phyloP scores from a whole-genome alignment of 257 asterid genomes.

The Rauvolfia tetraphylla region DNA sequence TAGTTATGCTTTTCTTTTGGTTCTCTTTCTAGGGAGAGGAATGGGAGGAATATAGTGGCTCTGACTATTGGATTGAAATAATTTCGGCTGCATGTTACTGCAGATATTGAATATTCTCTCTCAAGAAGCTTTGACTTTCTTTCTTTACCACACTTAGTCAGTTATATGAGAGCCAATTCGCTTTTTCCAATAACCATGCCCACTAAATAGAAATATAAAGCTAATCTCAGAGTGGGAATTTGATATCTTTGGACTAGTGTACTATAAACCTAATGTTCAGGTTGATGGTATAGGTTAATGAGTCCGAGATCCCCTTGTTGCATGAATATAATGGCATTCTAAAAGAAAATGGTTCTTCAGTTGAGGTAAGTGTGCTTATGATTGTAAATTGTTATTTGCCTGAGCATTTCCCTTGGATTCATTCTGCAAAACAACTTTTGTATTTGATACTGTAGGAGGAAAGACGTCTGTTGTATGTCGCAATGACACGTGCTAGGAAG shows the following conservation, averaged over 20 bases:
- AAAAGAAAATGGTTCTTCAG: slow-evolving; percentile 51
- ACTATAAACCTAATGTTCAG: slow-evolving; percentile 25
- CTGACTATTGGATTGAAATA: not conserved
- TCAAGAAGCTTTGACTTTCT: not conserved
- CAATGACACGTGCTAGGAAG: slow-evolving; percentile 93
- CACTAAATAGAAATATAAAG: not conserved
- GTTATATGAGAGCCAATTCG: not conserved
- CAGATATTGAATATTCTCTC: not conserved
- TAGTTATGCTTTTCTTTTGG: not conserved
- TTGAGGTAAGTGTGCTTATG: slow-evolving; percentile 59
- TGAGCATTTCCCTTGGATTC: slow-evolving; percentile 1
- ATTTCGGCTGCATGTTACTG: not conserved
- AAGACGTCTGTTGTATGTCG: slow-evolving; percentile 86
- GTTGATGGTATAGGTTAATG: slow-evolving; percentile 65
- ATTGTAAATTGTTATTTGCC: slow-evolving; percentile 6
- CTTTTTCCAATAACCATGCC: not conserved
- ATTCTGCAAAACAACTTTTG: slow-evolving; percentile 8
- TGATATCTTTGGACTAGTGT: slow-evolving; percentile 15
- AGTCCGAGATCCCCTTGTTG: slow-evolving; percentile 86
- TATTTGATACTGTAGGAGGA: slow-evolving; percentile 62
- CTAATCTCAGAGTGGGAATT: not conserved
- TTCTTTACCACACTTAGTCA: not conserved
- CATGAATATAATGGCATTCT: slow-evolving; percentile 70
- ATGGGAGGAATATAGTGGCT: not conserved
- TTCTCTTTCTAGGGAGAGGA: not conserved